A percentile compares a stretch with the other conserved stretches of the same genome.
These are phyloP conservation scores for Heterobasidion irregulare DNA, from an alignment of 1,284 basidiomycete species.

Conservation along the genomic window DNA sequence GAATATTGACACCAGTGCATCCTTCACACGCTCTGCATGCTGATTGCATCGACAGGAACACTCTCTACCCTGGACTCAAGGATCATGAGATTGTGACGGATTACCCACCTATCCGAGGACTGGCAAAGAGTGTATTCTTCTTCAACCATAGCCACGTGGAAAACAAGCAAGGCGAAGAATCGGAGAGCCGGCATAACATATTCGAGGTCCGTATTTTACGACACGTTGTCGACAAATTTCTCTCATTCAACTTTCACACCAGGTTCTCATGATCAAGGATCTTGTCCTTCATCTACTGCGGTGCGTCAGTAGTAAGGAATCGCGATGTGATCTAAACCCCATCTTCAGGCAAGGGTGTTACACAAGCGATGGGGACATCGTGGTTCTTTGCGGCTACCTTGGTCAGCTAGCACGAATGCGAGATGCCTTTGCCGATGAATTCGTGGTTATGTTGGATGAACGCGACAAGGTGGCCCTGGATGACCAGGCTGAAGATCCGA, in stretches of 20 bases:
- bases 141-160: conserved; percentile 47
- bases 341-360: conserved; percentile 40
- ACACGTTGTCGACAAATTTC: background rate
- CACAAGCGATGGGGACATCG: conserved; percentile 47
- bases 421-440: conserved; percentile 43
- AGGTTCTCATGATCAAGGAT: conserved; percentile 67
- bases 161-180: conserved; percentile 41
- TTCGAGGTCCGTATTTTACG: conserved; percentile 43
- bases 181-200: conserved; percentile 52
- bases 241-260: background rate
- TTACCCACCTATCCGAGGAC: conserved; percentile 48
- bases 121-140: conserved; percentile 53
- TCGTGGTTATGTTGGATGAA: conserved; percentile 62
- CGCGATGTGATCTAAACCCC: background rate
- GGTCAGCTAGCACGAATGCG: conserved; percentile 47
- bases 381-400: conserved; percentile 68
- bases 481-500: conserved; percentile 21
- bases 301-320: background rate
- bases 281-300: conserved; percentile 44
- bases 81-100: conserved; percentile 43
- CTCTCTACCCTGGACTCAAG: conserved; percentile 47
- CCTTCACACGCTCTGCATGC: no score
- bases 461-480: conserved; percentile 50
- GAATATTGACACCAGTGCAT: background rate
- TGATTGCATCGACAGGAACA: conserved; percentile 28